These are phyloP conservation scores for Termitomyces sp. DNA, from an alignment of 768 basidiomycete species.

Conservation along the genomic window DNA sequence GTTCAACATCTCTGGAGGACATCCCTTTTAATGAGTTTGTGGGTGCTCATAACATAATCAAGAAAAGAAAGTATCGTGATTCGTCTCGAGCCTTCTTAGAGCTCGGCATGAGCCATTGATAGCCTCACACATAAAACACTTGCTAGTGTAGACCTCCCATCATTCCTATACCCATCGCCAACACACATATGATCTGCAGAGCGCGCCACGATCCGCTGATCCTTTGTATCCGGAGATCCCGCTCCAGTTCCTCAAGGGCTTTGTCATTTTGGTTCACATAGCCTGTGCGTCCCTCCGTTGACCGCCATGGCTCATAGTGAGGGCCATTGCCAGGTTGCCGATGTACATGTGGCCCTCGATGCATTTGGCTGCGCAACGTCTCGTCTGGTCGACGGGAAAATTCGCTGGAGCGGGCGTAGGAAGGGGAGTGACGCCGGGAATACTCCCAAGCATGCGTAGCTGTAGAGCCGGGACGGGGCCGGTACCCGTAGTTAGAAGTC, in stretches of 20 bases:
- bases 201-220: slow-evolving; percentile 25
- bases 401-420: slow-evolving; percentile 18
- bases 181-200: slow-evolving; percentile 22
- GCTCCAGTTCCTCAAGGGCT: slow-evolving; percentile 21
- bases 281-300: slow-evolving; percentile 1
- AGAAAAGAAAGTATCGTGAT: neutral
- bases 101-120: neutral
- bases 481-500: slow-evolving; percentile 22
- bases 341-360: neutral
- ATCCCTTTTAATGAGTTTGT: neutral
- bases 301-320: slow-evolving; percentile 14
- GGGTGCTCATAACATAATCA: neutral
- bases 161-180: slow-evolving; percentile 18
- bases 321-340: neutral
- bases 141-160: slow-evolving; percentile 14
- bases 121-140: neutral
- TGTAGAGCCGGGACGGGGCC: slow-evolving; percentile 19
- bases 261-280: slow-evolving; percentile 17
- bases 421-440: slow-evolving; percentile 16
- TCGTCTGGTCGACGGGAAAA: slow-evolving; percentile 6
- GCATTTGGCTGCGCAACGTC: slow-evolving; percentile 1
- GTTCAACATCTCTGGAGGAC: neutral
- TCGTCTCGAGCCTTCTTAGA: neutral
- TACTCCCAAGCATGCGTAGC: slow-evolving; percentile 41
- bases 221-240: slow-evolving; percentile 17